phyloP scores from a whole-genome alignment of 1,284 basidiomycete species.

The Ceratorhiza oryzae-sativae region DNA sequence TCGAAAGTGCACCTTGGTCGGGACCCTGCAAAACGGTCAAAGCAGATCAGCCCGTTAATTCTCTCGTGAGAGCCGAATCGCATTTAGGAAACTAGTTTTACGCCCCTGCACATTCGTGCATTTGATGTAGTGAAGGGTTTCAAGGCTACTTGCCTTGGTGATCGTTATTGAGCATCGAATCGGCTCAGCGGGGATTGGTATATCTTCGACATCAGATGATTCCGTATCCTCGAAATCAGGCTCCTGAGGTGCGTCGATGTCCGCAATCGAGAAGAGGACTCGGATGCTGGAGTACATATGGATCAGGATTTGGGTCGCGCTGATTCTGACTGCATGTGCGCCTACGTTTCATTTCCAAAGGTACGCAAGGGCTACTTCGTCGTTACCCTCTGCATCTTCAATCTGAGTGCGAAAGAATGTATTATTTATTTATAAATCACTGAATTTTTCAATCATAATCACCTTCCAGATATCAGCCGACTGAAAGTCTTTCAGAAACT shows the following conservation, averaged over 20 bases:
- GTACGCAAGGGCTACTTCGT: slow-evolving; percentile 85
- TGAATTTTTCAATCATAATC: slow-evolving; percentile 44
- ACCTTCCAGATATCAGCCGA: slow-evolving; percentile 79
- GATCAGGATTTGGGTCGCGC: neutral
- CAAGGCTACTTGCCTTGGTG: slow-evolving; percentile 68
- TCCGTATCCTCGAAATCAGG: slow-evolving; percentile 54
- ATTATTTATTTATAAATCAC: slow-evolving; percentile 2
- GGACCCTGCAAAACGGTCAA: slow-evolving; percentile 26
- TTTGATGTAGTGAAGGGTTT: neutral
- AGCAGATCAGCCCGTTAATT: neutral
- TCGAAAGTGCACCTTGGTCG: slow-evolving; percentile 69
- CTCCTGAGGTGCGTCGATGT: slow-evolving; percentile 60
- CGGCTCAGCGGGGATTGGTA: slow-evolving; percentile 62
- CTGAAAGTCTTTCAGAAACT: slow-evolving; percentile 82
- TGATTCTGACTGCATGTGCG: slow-evolving; percentile 42
- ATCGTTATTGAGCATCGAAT: slow-evolving; percentile 82
- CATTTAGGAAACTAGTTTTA: slow-evolving; percentile 17
- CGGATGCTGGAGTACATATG: slow-evolving; percentile 62
- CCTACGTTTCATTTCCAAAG: slow-evolving; percentile 91
- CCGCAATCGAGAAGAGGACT: slow-evolving; percentile 83
- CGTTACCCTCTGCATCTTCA: slow-evolving; percentile 73
- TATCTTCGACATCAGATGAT: slow-evolving; percentile 54
- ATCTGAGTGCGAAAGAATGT: slow-evolving; percentile 57
- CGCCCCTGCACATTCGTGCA: slow-evolving; percentile 1
- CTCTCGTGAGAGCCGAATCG: slow-evolving; percentile 14